A percentile compares a stretch with the other conserved stretches of the same genome.
Conservation (phyloP, 371 early-diverging fungal genomes). For the Blakeslea trispora region DNA sequence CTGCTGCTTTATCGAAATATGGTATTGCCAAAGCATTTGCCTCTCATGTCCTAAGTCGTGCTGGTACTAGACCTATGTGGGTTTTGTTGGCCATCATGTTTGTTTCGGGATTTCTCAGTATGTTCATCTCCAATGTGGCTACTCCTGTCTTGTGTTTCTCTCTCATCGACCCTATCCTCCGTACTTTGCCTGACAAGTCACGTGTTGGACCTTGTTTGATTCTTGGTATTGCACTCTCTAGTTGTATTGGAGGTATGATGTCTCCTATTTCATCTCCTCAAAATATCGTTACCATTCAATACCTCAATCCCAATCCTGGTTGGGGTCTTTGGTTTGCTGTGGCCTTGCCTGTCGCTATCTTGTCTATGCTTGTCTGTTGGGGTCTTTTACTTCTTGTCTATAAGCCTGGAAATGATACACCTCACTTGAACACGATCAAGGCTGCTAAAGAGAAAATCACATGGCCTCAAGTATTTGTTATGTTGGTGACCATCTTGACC, state of each 20-base stretch:
- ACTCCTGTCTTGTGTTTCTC: conserved; percentile 86
- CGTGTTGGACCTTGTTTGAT: conserved; percentile 85
- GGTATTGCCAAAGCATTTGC: conserved; percentile 79
- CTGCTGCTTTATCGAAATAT: conserved; percentile 61
- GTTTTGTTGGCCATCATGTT: conserved; percentile 78
- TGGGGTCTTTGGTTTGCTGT: conserved; percentile 87
- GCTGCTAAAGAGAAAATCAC: conserved; percentile 57
- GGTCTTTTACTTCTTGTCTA: conserved; percentile 71
- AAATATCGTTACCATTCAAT: conserved; percentile 85
- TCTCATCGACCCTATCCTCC: conserved; percentile 74
- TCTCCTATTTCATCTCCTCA: conserved; percentile 97
- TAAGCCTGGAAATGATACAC: conserved; percentile 58
- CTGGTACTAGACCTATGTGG: conserved; percentile 70
- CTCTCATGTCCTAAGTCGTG: conserved; percentile 65
- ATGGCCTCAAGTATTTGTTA: conserved; percentile 58
- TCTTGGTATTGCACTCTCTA: conserved; percentile 92
- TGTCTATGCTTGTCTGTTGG: conserved; percentile 82
- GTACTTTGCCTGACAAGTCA: conserved; percentile 62
- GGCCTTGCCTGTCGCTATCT: conserved; percentile 73
- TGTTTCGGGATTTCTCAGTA: conserved; percentile 72
- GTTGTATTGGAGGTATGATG: conserved; percentile 96
- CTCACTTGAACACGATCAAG: conserved; percentile 53
- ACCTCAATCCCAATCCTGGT: conserved; percentile 83
- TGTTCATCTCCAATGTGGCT: conserved; percentile 86
- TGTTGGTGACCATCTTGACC: conserved; percentile 60